Conservation (phyloP, 2,329 filamentous ascomycete genomes). For the Boeremia lycopersici region DNA sequence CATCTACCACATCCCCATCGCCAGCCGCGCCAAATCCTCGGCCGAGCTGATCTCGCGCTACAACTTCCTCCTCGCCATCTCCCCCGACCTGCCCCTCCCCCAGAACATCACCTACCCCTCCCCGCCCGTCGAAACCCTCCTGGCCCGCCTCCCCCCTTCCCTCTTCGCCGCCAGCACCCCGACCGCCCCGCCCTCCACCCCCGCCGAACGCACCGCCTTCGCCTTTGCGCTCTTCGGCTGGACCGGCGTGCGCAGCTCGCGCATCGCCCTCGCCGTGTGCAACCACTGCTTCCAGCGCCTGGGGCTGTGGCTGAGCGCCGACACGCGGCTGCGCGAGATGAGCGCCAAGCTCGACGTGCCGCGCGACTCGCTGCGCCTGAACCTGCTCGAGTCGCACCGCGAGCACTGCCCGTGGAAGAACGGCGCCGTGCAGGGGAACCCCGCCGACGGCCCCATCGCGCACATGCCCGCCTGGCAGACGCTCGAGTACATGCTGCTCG, state of each 20-base stretch:
- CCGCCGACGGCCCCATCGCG: conserved; percentile 36
- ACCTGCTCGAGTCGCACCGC: conserved; percentile 47
- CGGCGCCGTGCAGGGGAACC: conserved; percentile 39
- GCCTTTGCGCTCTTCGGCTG: conserved; percentile 54
- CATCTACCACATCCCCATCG: conserved; percentile 64
- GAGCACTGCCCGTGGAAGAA: conserved; percentile 52
- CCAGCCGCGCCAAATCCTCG: conserved; percentile 44
- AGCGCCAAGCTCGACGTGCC: conserved; percentile 40
- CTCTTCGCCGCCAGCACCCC: conserved; percentile 28
- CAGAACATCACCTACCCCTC: conserved; percentile 44
- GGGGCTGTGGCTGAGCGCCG: conserved; percentile 86
- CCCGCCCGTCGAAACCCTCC: conserved; percentile 31
- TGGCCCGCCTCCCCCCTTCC: conserved; percentile 29
- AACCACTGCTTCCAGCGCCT: conserved; percentile 85
- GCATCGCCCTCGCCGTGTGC: conserved; percentile 78
- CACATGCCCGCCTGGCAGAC: conserved; percentile 46
- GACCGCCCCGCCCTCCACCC: conserved; percentile 21
- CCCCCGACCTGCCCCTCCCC: conserved; percentile 39
- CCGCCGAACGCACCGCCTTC: conserved; percentile 35
- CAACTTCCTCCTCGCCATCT: conserved; percentile 44
- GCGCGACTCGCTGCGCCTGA: conserved; percentile 39
- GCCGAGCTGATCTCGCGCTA: conserved; percentile 50
- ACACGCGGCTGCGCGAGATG: conserved; percentile 41
- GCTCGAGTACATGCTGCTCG: conserved; percentile 40
- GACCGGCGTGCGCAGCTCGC: conserved; percentile 61